Conservation (phyloP, 495 filamentous ascomycete species). For the Daldinia loculata region DNA sequence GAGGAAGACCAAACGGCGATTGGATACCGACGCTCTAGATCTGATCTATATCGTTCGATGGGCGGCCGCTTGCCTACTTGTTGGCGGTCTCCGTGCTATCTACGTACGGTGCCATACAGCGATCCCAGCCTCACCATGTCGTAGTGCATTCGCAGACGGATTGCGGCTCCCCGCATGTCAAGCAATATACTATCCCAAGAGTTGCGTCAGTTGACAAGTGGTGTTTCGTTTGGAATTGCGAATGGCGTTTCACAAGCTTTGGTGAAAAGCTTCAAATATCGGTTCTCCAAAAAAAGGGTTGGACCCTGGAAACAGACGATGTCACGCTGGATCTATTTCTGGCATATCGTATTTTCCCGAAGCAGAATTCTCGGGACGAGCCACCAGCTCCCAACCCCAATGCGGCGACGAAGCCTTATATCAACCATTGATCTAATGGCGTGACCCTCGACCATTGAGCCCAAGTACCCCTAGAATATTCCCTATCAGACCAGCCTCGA, state of each 20-base stretch:
- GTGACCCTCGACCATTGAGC: constrained; percentile 30
- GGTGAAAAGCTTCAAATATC: constrained; percentile 1
- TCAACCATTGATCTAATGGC: constrained; percentile 26
- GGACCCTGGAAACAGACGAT: constrained; percentile 19
- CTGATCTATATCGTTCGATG: constrained; percentile 17
- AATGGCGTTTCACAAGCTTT: constrained; percentile 11
- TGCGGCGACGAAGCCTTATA: constrained; percentile 23
- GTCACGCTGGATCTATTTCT: constrained; percentile 39
- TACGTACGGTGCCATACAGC: background rate
- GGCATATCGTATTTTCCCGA: constrained; percentile 33
- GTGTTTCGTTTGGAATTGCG: constrained; percentile 3
- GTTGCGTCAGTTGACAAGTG: constrained; percentile 26
- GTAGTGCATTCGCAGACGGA: constrained; percentile 5
- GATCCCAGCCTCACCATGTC: constrained; percentile 2
- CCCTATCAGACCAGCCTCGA: constrained; percentile 32
- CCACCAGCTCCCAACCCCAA: constrained; percentile 25
- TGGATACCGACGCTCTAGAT: constrained; percentile 16
- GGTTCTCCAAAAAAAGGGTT: constrained; percentile 15
- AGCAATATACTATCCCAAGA: constrained; percentile 1
- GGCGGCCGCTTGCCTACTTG: background rate
- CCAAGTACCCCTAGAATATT: constrained; percentile 16
- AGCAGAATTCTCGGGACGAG: constrained; percentile 30
- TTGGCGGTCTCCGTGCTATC: constrained; percentile 14
- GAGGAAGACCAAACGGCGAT: background rate
- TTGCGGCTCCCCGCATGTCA: constrained; percentile 22